Conservation (phyloP, 2,329 filamentous ascomycete genomes). For the Penicillium sp. region DNA sequence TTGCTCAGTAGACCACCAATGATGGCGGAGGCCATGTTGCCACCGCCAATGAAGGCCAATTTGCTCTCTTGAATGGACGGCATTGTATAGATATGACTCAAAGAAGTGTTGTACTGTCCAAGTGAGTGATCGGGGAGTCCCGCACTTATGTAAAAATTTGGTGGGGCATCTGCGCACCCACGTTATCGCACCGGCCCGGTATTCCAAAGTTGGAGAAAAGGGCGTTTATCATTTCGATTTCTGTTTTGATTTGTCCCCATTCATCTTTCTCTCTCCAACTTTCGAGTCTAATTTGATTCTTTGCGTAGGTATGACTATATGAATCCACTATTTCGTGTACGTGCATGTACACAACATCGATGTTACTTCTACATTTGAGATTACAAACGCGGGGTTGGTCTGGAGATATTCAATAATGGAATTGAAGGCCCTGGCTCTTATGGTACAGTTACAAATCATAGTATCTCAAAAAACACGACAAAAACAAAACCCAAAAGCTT, state of each 20-base stretch:
- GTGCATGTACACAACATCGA: too few species aligned
- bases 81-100: constrained; percentile 17
- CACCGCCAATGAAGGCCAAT: constrained; percentile 38
- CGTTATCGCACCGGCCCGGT: constrained; percentile 6
- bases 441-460: not conserved
- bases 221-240: not conserved
- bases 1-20: constrained; percentile 33
- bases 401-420: not conserved
- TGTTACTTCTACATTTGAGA: not conserved
- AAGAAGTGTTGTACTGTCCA: not conserved
- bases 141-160: constrained; percentile 14
- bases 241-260: too few species aligned
- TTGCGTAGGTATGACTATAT: too few species aligned
- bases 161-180: constrained; percentile 11
- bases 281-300: too few species aligned
- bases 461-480: not conserved
- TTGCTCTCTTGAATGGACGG: constrained; percentile 33
- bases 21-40: constrained; percentile 39
- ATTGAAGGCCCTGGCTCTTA: not conserved
- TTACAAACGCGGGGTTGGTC: too few species aligned
- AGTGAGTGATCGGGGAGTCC: constrained; percentile 2
- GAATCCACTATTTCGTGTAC: too few species aligned
- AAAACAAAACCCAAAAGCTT: not conserved
- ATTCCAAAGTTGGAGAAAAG: not conserved
- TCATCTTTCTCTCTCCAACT: too few species aligned